Evolutionary conservation across 768 basidiomycete genomes (phyloP).

Genomic region (Lepiota venenata): DNA sequence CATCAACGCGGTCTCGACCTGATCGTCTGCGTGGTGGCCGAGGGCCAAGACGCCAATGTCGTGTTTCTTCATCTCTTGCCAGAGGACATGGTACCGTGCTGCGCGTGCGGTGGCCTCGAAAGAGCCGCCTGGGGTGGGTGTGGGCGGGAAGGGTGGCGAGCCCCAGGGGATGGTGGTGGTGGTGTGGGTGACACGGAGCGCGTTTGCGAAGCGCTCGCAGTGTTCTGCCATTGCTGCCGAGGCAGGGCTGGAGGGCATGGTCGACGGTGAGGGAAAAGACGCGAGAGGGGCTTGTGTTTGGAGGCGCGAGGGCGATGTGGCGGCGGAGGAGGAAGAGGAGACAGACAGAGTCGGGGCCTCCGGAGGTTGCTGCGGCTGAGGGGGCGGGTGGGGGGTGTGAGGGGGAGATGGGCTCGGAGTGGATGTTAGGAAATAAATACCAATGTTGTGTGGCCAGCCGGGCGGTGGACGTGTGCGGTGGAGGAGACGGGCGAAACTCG

Average conservation of each 20-base stretch:
- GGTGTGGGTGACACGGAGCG: conserved; percentile 44
- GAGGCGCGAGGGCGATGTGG: conserved; percentile 23
- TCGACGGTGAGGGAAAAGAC: conserved; percentile 63
- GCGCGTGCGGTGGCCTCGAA: conserved; percentile 57
- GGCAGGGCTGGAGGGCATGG: conserved; percentile 62
- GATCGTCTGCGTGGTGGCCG: conserved; percentile 82
- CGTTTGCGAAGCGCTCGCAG: conserved; percentile 39
- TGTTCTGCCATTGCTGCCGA: conserved; percentile 53
- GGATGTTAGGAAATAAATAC: conserved; percentile 18
- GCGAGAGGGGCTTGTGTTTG: conserved; percentile 9
- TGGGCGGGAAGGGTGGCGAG: conserved; percentile 42
- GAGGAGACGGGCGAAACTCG: conserved; percentile 52
- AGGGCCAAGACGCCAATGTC: conserved; percentile 48
- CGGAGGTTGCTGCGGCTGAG: conserved; percentile 74
- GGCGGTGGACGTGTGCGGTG: conserved; percentile 41
- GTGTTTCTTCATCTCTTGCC: conserved; percentile 32
- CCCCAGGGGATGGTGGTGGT: conserved; percentile 57
- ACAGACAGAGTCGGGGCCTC: conserved; percentile 81
- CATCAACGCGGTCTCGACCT: conserved; percentile 79
- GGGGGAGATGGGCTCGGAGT: no score
- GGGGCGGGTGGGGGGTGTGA: neutral
- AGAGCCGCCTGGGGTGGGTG: conserved; percentile 33
- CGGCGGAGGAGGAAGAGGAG: conserved; percentile 64
- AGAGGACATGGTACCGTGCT: conserved; percentile 46
- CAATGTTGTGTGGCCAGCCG: conserved; percentile 35